Percentiles rank a stretch among this genome's conserved stretches.
These are phyloP conservation scores for Durotheca rogersii DNA, from an alignment of 495 filamentous ascomycete species.

Conservation along the genomic window DNA sequence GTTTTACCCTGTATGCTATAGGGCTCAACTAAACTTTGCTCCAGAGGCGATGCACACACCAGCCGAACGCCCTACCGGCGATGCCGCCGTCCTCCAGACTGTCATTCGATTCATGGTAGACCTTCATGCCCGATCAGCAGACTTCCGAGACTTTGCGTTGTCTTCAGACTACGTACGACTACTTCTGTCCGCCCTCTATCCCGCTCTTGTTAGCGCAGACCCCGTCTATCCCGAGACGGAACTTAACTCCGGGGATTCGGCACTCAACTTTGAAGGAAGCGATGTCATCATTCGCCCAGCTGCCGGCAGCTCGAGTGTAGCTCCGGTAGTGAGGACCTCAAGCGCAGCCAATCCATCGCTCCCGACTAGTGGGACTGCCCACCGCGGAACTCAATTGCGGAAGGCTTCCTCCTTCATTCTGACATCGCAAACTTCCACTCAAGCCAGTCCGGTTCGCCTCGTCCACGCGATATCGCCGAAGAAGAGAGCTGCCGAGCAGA, in stretches of 20 bases:
- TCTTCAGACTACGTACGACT: slow-evolving; percentile 76
- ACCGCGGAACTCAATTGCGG: slow-evolving; percentile 59
- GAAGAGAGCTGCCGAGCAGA: slow-evolving; percentile 50
- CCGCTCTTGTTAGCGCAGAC: slow-evolving; percentile 81
- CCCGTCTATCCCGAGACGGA: slow-evolving; percentile 78
- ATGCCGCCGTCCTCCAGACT: slow-evolving; percentile 62
- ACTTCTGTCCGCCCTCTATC: slow-evolving; percentile 76
- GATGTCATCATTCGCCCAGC: slow-evolving; percentile 79
- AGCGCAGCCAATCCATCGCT: slow-evolving; percentile 47
- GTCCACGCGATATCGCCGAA: slow-evolving; percentile 61
- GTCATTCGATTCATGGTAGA: slow-evolving; percentile 78
- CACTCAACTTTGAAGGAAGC: slow-evolving; percentile 79
- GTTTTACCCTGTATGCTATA: slow-evolving; percentile 15
- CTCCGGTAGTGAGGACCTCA: slow-evolving; percentile 71
- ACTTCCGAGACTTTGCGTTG: slow-evolving; percentile 77
- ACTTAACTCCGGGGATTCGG: slow-evolving; percentile 72
- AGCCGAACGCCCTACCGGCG: slow-evolving; percentile 51
- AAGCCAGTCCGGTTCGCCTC: slow-evolving; percentile 61
- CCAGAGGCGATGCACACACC: slow-evolving; percentile 39
- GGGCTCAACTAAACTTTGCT: slow-evolving; percentile 14
- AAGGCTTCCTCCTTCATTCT: slow-evolving; percentile 89
- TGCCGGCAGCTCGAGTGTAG: slow-evolving; percentile 54
- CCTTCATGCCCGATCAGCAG: slow-evolving; percentile 67
- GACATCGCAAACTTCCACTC: slow-evolving; percentile 61
- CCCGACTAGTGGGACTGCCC: slow-evolving; percentile 34